Conservation (phyloP, 2,329 filamentous ascomycete species). For the Teratosphaeria destructans region DNA sequence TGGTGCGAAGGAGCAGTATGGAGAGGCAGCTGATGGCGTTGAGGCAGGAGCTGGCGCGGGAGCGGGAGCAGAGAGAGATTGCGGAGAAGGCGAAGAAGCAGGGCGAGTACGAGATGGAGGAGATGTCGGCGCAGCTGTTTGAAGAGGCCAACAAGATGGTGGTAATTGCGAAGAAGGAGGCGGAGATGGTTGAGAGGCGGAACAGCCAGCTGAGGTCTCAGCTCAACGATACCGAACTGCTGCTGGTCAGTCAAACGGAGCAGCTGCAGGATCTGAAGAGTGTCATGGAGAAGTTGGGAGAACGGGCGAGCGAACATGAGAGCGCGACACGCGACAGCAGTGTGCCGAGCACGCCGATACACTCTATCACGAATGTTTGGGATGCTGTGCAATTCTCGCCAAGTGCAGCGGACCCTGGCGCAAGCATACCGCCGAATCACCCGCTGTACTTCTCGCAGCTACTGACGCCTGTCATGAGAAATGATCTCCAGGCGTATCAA, state of each 20-base stretch:
- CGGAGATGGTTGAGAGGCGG: slow-evolving; percentile 64
- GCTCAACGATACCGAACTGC: slow-evolving; percentile 71
- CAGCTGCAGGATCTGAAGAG: slow-evolving; percentile 83
- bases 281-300: slow-evolving; percentile 80
- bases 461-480: slow-evolving; percentile 71
- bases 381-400: slow-evolving; percentile 49
- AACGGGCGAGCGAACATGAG: slow-evolving; percentile 57
- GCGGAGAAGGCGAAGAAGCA: slow-evolving; percentile 62
- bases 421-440: slow-evolving; percentile 50
- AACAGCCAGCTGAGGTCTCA: slow-evolving; percentile 82
- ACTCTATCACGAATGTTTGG: slow-evolving; percentile 47
- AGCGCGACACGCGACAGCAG: slow-evolving; percentile 50
- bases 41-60: slow-evolving; percentile 31
- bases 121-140: slow-evolving; percentile 82
- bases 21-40: slow-evolving; percentile 43
- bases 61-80: slow-evolving; percentile 29
- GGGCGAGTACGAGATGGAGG: slow-evolving; percentile 88
- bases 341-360: slow-evolving; percentile 70
- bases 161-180: slow-evolving; percentile 73
- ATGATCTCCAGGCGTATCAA: slow-evolving; percentile 68
- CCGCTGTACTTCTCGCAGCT: slow-evolving; percentile 71
- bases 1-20: slow-evolving; percentile 64
- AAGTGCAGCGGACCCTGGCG: slow-evolving; percentile 30
- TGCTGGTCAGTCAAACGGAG: slow-evolving; percentile 84
- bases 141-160: slow-evolving; percentile 99